phyloP scores from a whole-genome alignment of 768 basidiomycete genomes.

The Russula compacta region DNA sequence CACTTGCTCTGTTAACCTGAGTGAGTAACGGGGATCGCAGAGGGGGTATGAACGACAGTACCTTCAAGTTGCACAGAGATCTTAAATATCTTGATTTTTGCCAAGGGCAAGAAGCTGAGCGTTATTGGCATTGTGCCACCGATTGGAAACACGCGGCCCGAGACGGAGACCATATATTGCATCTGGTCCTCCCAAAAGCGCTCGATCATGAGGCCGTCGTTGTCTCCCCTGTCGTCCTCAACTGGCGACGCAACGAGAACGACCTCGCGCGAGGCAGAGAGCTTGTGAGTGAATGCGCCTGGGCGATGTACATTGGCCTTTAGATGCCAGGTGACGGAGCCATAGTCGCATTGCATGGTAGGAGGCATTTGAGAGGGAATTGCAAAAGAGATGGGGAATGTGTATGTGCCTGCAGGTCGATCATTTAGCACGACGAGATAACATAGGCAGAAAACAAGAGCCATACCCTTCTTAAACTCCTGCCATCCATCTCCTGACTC shows the following conservation, averaged over 20 bases:
- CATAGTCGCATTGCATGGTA: conserved; percentile 62
- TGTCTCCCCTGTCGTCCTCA: conserved; percentile 80
- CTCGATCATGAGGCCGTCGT: conserved; percentile 72
- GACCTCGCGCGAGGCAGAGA: conserved; percentile 64
- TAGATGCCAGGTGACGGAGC: conserved; percentile 69
- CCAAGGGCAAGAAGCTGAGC: conserved; percentile 72
- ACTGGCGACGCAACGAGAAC: conserved; percentile 63
- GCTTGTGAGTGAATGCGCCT: conserved; percentile 66
- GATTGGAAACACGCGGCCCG: conserved; percentile 71
- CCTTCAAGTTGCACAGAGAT: conserved; percentile 75
- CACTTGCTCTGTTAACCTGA: conserved; percentile 54
- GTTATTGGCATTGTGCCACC: conserved; percentile 76
- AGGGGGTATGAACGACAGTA: conserved; percentile 27
- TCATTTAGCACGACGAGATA: background rate
- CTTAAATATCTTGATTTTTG: conserved; percentile 74
- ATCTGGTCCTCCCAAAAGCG: conserved; percentile 86
- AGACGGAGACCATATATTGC: conserved; percentile 67
- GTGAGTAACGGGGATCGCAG: background rate
- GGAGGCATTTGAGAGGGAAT: conserved; percentile 78
- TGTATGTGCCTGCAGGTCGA: conserved; percentile 66
- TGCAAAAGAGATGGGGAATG: conserved; percentile 89
- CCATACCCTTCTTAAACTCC: conserved; percentile 76
- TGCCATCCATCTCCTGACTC: conserved; percentile 56
- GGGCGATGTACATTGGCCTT: conserved; percentile 79
- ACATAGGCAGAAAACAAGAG: background rate